phyloP scores from a whole-genome alignment of 2,329 filamentous ascomycete genomes.

The Phialophora chinensis region DNA sequence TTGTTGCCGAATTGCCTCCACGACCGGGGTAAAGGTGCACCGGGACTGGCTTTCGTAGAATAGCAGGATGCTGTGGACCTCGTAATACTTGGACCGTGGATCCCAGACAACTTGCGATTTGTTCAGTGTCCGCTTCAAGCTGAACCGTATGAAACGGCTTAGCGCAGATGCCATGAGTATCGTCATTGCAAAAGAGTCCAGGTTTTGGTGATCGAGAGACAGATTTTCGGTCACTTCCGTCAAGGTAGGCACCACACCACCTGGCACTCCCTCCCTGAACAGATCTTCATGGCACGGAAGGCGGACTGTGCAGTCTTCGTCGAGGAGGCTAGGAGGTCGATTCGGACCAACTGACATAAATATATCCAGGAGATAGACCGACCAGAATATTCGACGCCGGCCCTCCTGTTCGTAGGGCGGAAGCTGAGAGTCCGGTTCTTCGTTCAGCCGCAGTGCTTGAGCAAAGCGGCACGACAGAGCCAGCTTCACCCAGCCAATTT shows the following conservation, averaged over 20 bases:
- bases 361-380: conserved; percentile 88
- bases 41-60: conserved; percentile 21
- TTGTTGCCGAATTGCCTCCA: background rate
- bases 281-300: conserved; percentile 32
- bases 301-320: conserved; percentile 48
- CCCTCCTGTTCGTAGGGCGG: conserved; percentile 78
- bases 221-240: conserved; percentile 7
- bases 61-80: conserved; percentile 21
- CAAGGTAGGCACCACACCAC: conserved; percentile 22
- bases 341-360: conserved; percentile 92
- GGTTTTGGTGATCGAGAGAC: conserved; percentile 6
- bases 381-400: conserved; percentile 88
- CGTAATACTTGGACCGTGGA: conserved; percentile 26
- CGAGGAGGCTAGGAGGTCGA: conserved; percentile 80
- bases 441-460: conserved; percentile 45
- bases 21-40: conserved; percentile 12
- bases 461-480: conserved; percentile 66
- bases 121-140: conserved; percentile 19
- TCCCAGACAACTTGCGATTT: conserved; percentile 20
- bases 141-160: conserved; percentile 22
- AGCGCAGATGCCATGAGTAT: conserved; percentile 26
- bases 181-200: conserved; percentile 22
- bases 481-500: conserved; percentile 47
- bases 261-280: conserved; percentile 15
- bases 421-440: conserved; percentile 38